Conservation (phyloP, 768 basidiomycete genomes). For the Mycena maculata region DNA sequence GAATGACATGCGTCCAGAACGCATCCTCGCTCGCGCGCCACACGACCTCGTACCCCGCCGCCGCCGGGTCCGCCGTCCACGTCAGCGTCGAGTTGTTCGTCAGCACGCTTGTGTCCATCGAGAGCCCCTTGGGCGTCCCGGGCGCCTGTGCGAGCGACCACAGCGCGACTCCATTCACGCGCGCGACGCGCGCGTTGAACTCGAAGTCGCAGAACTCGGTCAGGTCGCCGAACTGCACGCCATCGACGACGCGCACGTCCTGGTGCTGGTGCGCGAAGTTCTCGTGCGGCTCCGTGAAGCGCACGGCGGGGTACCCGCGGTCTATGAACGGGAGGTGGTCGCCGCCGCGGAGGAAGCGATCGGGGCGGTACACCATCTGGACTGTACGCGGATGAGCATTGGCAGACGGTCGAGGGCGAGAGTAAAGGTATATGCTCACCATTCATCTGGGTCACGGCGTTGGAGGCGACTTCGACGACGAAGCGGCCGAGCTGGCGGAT, state of each 20-base stretch:
- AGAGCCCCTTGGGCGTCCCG: slow-evolving; percentile 61
- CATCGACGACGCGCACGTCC: slow-evolving; percentile 61
- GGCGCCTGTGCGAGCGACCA: slow-evolving; percentile 70
- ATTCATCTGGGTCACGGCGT: slow-evolving; percentile 60
- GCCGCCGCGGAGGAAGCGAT: slow-evolving; percentile 67
- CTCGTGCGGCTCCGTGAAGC: slow-evolving; percentile 68
- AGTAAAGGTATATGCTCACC: slow-evolving; percentile 50
- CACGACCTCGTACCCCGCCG: slow-evolving; percentile 62
- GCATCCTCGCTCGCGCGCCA: slow-evolving; percentile 62
- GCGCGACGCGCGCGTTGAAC: slow-evolving; percentile 61
- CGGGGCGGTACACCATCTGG: slow-evolving; percentile 61
- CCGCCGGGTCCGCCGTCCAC: slow-evolving; percentile 57
- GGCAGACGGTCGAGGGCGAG: background rate
- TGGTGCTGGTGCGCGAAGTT: slow-evolving; percentile 71
- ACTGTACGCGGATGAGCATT: slow-evolving; percentile 45
- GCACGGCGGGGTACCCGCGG: slow-evolving; percentile 63
- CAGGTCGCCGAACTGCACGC: slow-evolving; percentile 68
- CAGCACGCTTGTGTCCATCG: slow-evolving; percentile 58
- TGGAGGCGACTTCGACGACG: slow-evolving; percentile 62
- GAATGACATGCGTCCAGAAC: slow-evolving; percentile 61
- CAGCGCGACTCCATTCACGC: slow-evolving; percentile 62
- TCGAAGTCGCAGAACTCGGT: slow-evolving; percentile 65
- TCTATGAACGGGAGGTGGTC: slow-evolving; percentile 64
- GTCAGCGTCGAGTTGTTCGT: slow-evolving; percentile 66
- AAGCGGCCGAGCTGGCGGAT: slow-evolving; percentile 64